These are phyloP conservation scores for Oxytropis ochrocephala DNA, from an alignment of 306 rosid species.

Conservation along the genomic window DNA sequence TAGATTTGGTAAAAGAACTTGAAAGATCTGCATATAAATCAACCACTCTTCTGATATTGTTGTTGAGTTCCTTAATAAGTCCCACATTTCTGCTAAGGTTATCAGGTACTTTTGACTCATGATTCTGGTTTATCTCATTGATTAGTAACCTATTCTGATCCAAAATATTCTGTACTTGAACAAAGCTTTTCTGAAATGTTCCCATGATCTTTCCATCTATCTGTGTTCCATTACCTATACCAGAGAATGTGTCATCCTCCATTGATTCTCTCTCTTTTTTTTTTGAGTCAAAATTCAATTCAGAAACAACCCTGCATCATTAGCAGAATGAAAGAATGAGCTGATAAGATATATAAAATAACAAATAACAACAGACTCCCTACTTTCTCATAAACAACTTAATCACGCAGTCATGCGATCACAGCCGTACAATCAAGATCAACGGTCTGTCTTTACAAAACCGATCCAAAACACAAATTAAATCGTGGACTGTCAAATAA, in stretches of 20 bases:
- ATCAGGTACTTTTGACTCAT: conserved; percentile 91
- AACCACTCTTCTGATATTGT: conserved; percentile 90
- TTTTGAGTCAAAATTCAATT: conserved; percentile 23
- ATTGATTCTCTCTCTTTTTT: conserved; percentile 17
- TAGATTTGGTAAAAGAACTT: conserved; percentile 72
- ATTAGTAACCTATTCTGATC: conserved; percentile 93
- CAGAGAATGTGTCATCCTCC: conserved; percentile 91
- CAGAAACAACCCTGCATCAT: conserved; percentile 53
- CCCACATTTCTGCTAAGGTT: conserved; percentile 90
- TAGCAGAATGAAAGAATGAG: not conserved
- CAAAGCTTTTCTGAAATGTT: conserved; percentile 79
- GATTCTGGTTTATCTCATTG: conserved; percentile 96
- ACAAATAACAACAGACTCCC: not conserved
- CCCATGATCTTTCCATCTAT: conserved; percentile 66
- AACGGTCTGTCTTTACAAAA: too few relatives aligned
- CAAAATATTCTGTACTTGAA: conserved; percentile 84
- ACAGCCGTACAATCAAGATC: too few relatives aligned
- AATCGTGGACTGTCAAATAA: too few relatives aligned
- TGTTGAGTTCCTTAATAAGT: conserved; percentile 84
- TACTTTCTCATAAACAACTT: too few relatives aligned
- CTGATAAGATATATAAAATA: conserved; percentile 12
- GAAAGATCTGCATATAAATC: conserved; percentile 96
- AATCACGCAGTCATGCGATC: too few relatives aligned
- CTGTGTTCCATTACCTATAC: conserved; percentile 59
- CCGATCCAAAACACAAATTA: too few relatives aligned